Evolutionary conservation across 345 rosid species (phyloP).

Genomic region (Rubroshorea leprosula): DNA sequence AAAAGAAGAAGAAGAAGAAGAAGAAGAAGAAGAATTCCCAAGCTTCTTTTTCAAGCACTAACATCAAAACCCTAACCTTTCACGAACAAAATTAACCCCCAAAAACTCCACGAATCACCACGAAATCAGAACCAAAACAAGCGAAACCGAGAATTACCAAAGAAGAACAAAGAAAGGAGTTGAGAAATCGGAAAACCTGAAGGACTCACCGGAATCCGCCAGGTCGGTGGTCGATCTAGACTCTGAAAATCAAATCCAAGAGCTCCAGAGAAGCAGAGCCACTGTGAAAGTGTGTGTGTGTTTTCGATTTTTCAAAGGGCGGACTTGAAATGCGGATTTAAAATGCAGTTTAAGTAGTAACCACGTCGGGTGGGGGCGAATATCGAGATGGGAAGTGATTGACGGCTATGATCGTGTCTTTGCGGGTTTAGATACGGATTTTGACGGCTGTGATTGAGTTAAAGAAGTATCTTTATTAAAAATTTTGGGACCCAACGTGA

Average conservation of each 20-base stretch:
- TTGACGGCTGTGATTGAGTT: background rate
- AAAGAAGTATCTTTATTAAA: no score
- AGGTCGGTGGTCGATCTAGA: constrained; percentile 12
- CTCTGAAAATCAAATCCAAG: background rate
- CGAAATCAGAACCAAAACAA: no score
- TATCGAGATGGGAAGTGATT: constrained; percentile 10
- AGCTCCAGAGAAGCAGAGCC: background rate
- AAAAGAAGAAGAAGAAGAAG: background rate
- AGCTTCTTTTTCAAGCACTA: background rate
- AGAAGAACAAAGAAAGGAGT: background rate
- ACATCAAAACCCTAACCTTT: constrained; percentile 11
- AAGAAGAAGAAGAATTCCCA: background rate
- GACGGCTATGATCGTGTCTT: constrained; percentile 39
- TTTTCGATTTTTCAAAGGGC: constrained; percentile 18
- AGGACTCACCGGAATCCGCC: constrained; percentile 25
- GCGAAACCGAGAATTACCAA: background rate
- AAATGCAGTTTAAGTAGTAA: constrained; percentile 52
- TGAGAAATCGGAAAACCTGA: no score
- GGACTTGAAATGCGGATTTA: constrained; percentile 72
- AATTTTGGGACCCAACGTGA: background rate
- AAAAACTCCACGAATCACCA: background rate
- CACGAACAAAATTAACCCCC: background rate
- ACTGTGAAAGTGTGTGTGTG: background rate
- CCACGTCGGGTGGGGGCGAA: constrained; percentile 36
- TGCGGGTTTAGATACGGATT: background rate